A percentile compares a stretch with the other conserved stretches of the same genome.
These are phyloP conservation scores for Teunomyces pallodes DNA, from an alignment of 805 yeast species.

Conservation along the genomic window DNA sequence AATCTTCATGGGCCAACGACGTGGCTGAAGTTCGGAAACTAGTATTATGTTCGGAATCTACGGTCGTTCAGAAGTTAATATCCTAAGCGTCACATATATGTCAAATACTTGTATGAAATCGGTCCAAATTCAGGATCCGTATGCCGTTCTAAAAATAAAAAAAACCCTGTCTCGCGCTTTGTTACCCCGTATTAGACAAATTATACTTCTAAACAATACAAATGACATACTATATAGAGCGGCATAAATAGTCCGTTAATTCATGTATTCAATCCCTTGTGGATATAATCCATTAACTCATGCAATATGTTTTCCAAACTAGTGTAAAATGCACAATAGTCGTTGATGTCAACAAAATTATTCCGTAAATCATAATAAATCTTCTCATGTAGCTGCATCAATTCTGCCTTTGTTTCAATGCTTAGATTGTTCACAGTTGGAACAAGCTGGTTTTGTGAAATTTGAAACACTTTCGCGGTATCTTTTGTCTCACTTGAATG, in stretches of 20 bases:
- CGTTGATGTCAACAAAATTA: conserved; percentile 43
- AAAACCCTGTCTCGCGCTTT: not conserved
- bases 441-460: not conserved
- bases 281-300: conserved; percentile 39
- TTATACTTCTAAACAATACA: not conserved
- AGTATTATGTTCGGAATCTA: not conserved
- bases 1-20: not conserved
- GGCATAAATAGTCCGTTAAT: not conserved
- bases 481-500: not conserved
- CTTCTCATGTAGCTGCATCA: conserved; percentile 34
- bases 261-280: conserved; percentile 5
- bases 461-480: not conserved
- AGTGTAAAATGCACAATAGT: conserved; percentile 43
- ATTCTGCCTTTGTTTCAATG: conserved; percentile 22
- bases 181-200: not conserved
- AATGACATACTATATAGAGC: too few relatives aligned
- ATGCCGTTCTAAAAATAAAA: not conserved
- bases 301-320: conserved; percentile 40
- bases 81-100: too few relatives aligned
- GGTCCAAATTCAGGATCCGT: not conserved
- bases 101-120: not conserved
- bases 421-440: conserved; percentile 1
- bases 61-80: not conserved
- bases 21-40: not conserved
- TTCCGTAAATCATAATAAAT: conserved; percentile 40